Percentiles rank a stretch among this genome's conserved stretches.
phyloP scores from a whole-genome alignment of 2,329 filamentous ascomycete genomes.

The Scedosporium apiospermum region DNA sequence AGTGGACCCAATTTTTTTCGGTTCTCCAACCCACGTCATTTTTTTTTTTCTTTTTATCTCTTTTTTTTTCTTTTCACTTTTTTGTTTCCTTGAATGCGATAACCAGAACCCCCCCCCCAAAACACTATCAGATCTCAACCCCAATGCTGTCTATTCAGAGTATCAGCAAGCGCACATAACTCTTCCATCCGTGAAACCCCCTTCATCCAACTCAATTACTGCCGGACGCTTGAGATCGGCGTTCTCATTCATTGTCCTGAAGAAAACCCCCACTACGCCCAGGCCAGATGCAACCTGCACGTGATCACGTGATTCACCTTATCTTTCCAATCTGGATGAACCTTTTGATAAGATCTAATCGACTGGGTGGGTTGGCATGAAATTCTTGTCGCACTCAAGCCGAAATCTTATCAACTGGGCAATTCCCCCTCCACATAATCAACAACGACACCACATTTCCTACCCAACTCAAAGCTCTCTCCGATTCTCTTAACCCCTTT shows the following conservation, averaged over 20 bases:
- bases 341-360: conserved; percentile 7
- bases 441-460: not conserved
- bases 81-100: not conserved
- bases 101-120: not conserved
- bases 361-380: conserved; percentile 6
- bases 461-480: not conserved
- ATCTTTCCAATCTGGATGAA: not conserved
- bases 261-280: not conserved
- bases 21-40: not conserved
- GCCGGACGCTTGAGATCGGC: not conserved
- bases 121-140: not conserved
- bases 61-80: too few relatives aligned
- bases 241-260: not conserved
- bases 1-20: too few relatives aligned
- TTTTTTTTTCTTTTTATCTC: not conserved
- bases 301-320: conserved; percentile 5
- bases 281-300: not conserved
- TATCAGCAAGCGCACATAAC: not conserved
- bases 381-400: conserved; percentile 7
- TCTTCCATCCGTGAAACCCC: not conserved
- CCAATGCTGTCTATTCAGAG: not conserved
- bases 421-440: not conserved
- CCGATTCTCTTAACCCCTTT: not conserved
- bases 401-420: conserved; percentile 7
- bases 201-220: not conserved